Evolutionary conservation across 768 basidiomycete genomes (phyloP), one percentile per base, ranked within the genome.

Genomic region (Candolleomyces aberdarensis): DNA sequence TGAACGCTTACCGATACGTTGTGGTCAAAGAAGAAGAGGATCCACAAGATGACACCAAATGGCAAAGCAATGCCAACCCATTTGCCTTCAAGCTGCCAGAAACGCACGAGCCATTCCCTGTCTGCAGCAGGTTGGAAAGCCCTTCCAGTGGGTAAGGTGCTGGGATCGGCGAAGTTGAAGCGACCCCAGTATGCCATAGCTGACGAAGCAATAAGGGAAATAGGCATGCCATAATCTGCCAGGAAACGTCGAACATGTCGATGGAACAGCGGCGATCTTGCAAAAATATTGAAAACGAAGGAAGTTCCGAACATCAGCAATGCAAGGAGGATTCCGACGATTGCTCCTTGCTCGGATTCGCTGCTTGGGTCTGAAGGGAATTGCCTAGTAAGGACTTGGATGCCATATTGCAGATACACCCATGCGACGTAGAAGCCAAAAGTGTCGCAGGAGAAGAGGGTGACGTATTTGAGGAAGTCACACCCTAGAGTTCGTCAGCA

Each of bases 1-100:
- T 26, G 3, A 26, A 26, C 26, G 26, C 26, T 66, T 70, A 92
- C 92, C 51, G 93, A 95, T 57, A 95, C 92, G 66, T 96, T 96
- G 65, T 95, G 92, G 64, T 98, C 94, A 65, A 97, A 97, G 78
- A 95, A 95, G 76, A 98, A 96, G 48, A 97, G 75, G 22, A 96
- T 83, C 85, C 92, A 97, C 5, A 98, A 78, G 20, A 94, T 78
- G 46, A 95, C 72, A 2, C 95, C 96, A 67, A 97, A 97, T 0
- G 94, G 95, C 47, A 95, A 77, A 0, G 94, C 92, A 31, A 93
- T 87, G 11, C 88, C 92, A 3, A 96, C 88, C 91, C 93, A 97
- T 74, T 92, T 92, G 0, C 82, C 87, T 19, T 91, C 88, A 3
- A 97, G 77, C 63, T 94, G 75, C 96, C 94, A 97, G 69, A 96